Evolutionary conservation across 2,329 filamentous ascomycete genomes (phyloP), one percentile per base, ranked within the genome.

Genomic region (Tolypocladium pustulatum): DNA sequence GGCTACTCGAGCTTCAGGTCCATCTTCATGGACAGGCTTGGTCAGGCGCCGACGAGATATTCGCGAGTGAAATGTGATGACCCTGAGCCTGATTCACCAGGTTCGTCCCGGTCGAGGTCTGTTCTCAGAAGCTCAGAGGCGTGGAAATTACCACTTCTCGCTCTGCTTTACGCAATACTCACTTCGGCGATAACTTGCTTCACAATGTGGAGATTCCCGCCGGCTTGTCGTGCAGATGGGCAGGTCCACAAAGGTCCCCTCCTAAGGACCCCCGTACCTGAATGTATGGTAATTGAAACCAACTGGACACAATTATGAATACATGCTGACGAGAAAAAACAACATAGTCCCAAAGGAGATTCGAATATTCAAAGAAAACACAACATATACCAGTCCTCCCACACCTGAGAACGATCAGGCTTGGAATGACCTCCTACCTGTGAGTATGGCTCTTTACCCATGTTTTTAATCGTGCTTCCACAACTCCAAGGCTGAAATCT

Each of bases 361-460:
- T 27, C 51, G 57, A 30, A n/a, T 55, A 10, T 58, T 58, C 34
- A 37, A 54, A 17, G 20, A 55, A n/a, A 55, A 58, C 38, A 25
- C 38, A 22, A 55, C 52, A 25, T 58, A 46, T 30, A 27, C 52
- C n/a, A 38, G 51, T 27, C 52, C 57, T 32, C 57, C 57, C n/a
- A 55, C 37, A 9, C 27, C 57, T n/a, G 57, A 34, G 32, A 34
- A 34, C 32, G 32, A 34, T 9, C 32, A 34, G 32, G 32, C 32
- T 34, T 59, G 57, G 57, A 59, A 59, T 43, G 54, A 41, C 4
- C 53, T 59, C 36, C 43, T 59, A 15, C 57, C 57, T 38, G 57
- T 59, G 27, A 51, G 57, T 52, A 9, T 20, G 12, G 6, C 30
- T 25, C n/a, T 32, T 20, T 27, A 25, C 37, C 25, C 32, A 15